phyloP scores from a whole-genome alignment of 192 early-diverging fungal genomes.

The Rhizophagus clarus region DNA sequence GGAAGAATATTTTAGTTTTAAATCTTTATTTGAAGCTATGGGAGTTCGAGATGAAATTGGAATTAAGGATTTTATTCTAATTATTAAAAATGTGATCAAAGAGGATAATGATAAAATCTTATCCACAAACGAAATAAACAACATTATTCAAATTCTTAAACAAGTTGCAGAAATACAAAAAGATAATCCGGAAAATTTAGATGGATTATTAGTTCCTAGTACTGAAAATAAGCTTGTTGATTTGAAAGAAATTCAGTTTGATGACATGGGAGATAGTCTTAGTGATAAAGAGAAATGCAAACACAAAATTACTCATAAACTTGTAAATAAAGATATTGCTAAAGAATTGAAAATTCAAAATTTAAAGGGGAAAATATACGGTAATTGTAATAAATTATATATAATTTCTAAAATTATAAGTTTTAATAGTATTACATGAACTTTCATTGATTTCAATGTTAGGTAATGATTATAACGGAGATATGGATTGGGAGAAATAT shows the following conservation, averaged over 20 bases:
- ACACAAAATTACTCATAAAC: not conserved
- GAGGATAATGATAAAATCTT: not conserved
- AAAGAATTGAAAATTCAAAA: not conserved
- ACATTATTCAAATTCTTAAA: not conserved
- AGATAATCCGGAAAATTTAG: not conserved
- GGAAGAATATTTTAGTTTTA: not conserved
- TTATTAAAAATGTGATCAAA: not conserved
- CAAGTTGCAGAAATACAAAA: not conserved
- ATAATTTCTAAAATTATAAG: too few species aligned
- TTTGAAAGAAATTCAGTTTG: slow-evolving; percentile 5
- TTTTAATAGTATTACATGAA: not conserved
- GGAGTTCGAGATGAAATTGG: not conserved
- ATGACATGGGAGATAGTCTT: not conserved
- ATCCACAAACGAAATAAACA: not conserved
- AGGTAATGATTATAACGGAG: not conserved
- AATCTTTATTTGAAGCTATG: not conserved
- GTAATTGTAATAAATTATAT: not conserved
- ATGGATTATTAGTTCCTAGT: not conserved
- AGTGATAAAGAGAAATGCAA: not conserved
- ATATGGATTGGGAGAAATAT: not conserved
- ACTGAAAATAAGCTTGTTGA: not conserved
- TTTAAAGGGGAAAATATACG: not conserved
- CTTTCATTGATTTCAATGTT: not conserved
- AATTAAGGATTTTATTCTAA: not conserved
- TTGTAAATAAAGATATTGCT: not conserved